Evolutionary conservation across 1,284 basidiomycete species (phyloP).

Genomic region (Pascua guehoae): DNA sequence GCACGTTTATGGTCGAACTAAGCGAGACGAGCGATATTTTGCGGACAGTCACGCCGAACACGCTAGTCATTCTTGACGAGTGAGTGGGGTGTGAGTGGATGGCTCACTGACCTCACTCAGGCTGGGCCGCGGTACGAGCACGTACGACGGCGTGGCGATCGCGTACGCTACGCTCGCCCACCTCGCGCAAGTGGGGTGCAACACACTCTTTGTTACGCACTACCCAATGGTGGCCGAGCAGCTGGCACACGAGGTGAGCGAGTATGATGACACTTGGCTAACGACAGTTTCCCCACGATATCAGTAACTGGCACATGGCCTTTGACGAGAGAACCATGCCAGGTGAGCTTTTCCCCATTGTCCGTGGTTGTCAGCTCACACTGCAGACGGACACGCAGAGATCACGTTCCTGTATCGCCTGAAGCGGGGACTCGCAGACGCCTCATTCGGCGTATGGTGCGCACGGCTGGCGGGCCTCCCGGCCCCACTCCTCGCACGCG

Average conservation of each 20-base stretch:
- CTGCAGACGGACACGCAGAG: conserved; percentile 62
- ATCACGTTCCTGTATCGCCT: conserved; percentile 83
- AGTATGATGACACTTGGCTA: conserved; percentile 45
- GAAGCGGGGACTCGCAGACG: conserved; percentile 65
- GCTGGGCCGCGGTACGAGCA: conserved; percentile 46
- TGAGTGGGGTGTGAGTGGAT: conserved; percentile 16
- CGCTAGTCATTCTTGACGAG: conserved; percentile 78
- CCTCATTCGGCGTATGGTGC: conserved; percentile 86
- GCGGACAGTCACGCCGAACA: conserved; percentile 63
- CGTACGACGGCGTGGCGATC: conserved; percentile 49
- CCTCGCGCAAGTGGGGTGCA: conserved; percentile 64
- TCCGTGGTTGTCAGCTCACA: too few species aligned
- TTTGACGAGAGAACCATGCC: conserved; percentile 58
- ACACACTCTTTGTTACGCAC: conserved; percentile 91
- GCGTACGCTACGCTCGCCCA: conserved; percentile 67
- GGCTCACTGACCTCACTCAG: conserved; percentile 20
- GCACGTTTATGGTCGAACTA: conserved; percentile 96
- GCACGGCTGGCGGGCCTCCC: conserved; percentile 78
- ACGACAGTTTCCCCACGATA: conserved; percentile 25
- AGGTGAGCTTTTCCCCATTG: too few species aligned
- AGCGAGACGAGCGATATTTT: conserved; percentile 89
- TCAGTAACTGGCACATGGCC: conserved; percentile 82
- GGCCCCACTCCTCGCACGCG: conserved; percentile 61
- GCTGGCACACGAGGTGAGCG: conserved; percentile 59
- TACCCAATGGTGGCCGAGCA: conserved; percentile 61